phyloP scores from a whole-genome alignment of 2,329 filamentous ascomycete species.

The Curvularia sp. region DNA sequence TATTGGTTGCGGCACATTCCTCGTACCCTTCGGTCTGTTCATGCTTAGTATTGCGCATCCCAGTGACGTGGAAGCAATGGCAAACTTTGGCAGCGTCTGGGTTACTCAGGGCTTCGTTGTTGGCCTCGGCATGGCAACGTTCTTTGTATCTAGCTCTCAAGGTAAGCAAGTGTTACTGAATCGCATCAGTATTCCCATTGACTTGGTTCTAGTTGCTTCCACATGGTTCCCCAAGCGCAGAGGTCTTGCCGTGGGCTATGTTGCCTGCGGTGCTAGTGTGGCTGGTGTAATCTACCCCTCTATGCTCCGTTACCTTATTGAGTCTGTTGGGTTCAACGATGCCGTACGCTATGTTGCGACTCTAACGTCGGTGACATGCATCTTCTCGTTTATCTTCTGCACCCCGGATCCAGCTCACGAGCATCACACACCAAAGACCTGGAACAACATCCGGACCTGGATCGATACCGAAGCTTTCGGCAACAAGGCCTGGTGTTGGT shows the following conservation, averaged over 20 bases:
- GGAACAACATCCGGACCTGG: slow-evolving; percentile 51
- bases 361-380: slow-evolving; percentile 52
- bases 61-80: slow-evolving; percentile 43
- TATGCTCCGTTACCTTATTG: slow-evolving; percentile 56
- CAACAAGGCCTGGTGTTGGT: slow-evolving; percentile 55
- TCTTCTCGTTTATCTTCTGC: slow-evolving; percentile 54
- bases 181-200: background rate
- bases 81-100: slow-evolving; percentile 56
- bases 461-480: slow-evolving; percentile 56
- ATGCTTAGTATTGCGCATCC: slow-evolving; percentile 54
- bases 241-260: slow-evolving; percentile 59
- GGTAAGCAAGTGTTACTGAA: slow-evolving; percentile 42
- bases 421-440: slow-evolving; percentile 51
- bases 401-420: slow-evolving; percentile 54
- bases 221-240: slow-evolving; percentile 59
- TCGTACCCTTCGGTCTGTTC: slow-evolving; percentile 56
- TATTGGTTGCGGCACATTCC: slow-evolving; percentile 52
- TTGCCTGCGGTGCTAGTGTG: slow-evolving; percentile 60
- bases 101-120: slow-evolving; percentile 57
- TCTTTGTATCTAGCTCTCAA: slow-evolving; percentile 61
- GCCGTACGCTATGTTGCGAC: slow-evolving; percentile 54
- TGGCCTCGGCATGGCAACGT: slow-evolving; percentile 61
- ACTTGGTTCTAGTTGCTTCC: slow-evolving; percentile 52
- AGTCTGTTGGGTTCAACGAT: slow-evolving; percentile 54
- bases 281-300: slow-evolving; percentile 57